Percentiles rank a stretch among this genome's conserved stretches.
Evolutionary conservation across 495 filamentous ascomycete species (phyloP).

Genomic region (Immersiella caudata): DNA sequence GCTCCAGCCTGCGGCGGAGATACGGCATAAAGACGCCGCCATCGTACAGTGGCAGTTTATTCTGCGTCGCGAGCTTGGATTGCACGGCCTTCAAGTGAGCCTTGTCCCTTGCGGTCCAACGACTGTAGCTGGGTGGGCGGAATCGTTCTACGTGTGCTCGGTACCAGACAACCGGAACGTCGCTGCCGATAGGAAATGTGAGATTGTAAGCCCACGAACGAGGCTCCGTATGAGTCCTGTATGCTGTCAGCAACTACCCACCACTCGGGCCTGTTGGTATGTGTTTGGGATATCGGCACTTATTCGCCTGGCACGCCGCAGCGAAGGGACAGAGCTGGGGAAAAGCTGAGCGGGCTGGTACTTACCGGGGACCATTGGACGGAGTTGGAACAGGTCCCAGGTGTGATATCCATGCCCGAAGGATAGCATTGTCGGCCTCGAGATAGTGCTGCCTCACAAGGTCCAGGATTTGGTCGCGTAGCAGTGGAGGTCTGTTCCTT

Average conservation of each 20-base stretch:
- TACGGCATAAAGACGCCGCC: conserved; percentile 20
- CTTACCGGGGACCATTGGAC: neutral
- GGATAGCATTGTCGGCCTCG: conserved; percentile 29
- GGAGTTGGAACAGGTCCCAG: neutral
- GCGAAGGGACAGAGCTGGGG: no score
- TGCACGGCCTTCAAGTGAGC: neutral
- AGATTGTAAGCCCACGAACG: neutral
- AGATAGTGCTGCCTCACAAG: conserved; percentile 38
- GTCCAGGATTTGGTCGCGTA: conserved; percentile 27
- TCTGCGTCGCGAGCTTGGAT: neutral
- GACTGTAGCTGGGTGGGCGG: neutral
- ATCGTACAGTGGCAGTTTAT: conserved; percentile 23
- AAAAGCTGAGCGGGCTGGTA: neutral
- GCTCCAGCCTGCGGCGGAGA: conserved; percentile 9
- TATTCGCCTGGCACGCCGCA: no score
- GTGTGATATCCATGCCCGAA: conserved; percentile 32
- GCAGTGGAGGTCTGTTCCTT: conserved; percentile 3
- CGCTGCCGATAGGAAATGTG: neutral
- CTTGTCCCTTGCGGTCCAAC: conserved; percentile 19
- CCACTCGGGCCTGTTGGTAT: neutral
- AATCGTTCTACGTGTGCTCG: neutral
- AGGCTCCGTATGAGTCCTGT: neutral
- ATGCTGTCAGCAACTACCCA: neutral
- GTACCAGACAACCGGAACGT: neutral
- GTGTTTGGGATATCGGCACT: no score